Evolutionary conservation across 1,284 basidiomycete species (phyloP), one percentile per base, ranked within the genome.

Genomic region (Trametes pubescens): DNA sequence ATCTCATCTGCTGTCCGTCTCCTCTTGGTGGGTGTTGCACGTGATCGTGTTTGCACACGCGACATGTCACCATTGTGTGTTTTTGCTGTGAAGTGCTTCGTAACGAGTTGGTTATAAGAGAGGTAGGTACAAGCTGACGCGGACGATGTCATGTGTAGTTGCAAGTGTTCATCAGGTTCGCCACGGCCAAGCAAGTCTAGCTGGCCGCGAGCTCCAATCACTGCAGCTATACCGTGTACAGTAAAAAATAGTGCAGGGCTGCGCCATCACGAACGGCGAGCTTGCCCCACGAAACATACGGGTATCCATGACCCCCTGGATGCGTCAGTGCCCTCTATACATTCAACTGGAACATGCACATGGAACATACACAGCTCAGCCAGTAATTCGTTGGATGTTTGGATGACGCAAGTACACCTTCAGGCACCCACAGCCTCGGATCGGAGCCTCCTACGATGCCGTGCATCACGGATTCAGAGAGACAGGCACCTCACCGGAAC

Each of bases 21-120:
- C 5, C 44, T 14, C 7, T 34, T 43, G 24, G 2, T 35, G 29
- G 29, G n/a, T 40, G 26, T 18, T 32, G 35, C 56, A 57, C 56
- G 46, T 57, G 56, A 57, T 29, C 56, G 56, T 35, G 56, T 57
- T 44, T 21, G 22, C 13, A 43, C 37, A 38, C 37, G 5, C 40
- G 40, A 43, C 40, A 16, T 16, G 16, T 38, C n/a, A n/a, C n/a
- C n/a, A n/a, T n/a, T 32, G 29, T 32, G 29, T 32, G 29, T 32
- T 32, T 32, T 32, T 8, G 29, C 29, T 32, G 3, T 32, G 4
- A 8, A 32, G 8, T 3, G 29, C 29, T 32, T 32, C 29, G 29
- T 32, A 32, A 32, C 4, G 29, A 32, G 29, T 32, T 32, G 29
- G 29, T n/a, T n/a, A n/a, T 32, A 32, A 32, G 29, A 32, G 29